Base-by-base conservation (phyloP, 2,329 filamentous ascomycete species). In the Magnaporthiopsis poae region DNA sequence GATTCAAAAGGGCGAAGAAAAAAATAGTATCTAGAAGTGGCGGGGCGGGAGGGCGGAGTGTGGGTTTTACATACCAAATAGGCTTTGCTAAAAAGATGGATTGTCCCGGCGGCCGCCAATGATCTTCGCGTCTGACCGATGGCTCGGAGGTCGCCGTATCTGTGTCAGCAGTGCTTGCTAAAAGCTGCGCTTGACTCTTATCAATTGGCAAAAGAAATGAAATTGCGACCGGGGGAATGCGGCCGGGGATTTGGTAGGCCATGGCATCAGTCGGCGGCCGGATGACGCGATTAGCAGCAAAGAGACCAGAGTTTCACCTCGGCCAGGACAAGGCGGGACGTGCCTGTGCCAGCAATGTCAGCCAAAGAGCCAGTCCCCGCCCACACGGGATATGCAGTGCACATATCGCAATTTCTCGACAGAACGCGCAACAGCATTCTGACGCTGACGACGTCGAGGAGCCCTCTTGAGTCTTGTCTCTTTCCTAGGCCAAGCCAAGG, bases 251-350 rank as follows among this genome's bases (percentile, higher is more conserved):
- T 66, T 66, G 68, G 68, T 66, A 66, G 66, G 27, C 27, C 68
- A 72, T 74, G 70, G 70, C 72, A 73, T 72, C 70, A 74, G 68
- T 25, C 56, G 64, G 64, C 67, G 68, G 67, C 66, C 65, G 69
- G 68, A 74, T 74, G 71, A 71, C 73, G 73, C 73, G 69, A 74
- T 74, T 69, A 52, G 36, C 36, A 39, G 36, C 12, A 39, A 3
- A 39, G 15, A 15, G 21, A 21, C 46, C 46, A 52, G 18, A 52
- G 46, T 52, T 52, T 52, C 46, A 52, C 46, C 46, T 21, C 8
- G 46, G 39, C 33, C 27, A 5, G 36, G 63, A 29, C 63, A 65
- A 33, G 29, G 63, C 63, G 63, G n/a, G 59, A 65, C 11, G 46
- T 11, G 13, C 18, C 25, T 29, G 25, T 61, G 29, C 29, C 60